Evolutionary conservation across 2,329 filamentous ascomycete species (phyloP), one percentile per base, ranked within the genome.

Genomic region (Monilinia polystroma): DNA sequence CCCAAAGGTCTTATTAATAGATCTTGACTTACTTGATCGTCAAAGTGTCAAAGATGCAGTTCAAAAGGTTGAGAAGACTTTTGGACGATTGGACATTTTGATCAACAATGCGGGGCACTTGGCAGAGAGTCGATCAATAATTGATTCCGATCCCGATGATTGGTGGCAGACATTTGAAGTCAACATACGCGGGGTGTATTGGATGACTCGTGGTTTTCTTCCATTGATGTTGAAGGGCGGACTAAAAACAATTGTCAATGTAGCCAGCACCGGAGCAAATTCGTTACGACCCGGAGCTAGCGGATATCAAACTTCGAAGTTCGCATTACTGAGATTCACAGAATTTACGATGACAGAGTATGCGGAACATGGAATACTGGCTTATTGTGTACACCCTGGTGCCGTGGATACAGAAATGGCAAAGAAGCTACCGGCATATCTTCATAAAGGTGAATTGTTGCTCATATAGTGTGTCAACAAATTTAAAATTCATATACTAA

Each of bases 271-370:
- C 0, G 83, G 78, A 5, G 80, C 76, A 0, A 76, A 78, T 65
- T 68, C 77, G 63, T 72, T 79, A 23, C 68, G 71, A 3, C 70
- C 71, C 0, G 79, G 81, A n/a, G 74, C 74, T 1, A 80, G 79
- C 29, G 78, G 77, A 4, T 87, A 87, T 67, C 76, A 79, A 64
- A 78, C 78, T 2, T 76, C 78, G 32, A 86, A 86, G 72, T 76
- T 84, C 51, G 84, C 83, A 8, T 65, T 84, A 45, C 71, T 80
- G 20, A 77, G 82, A 14, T 77, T 86, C 55, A 81, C 80, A 0
- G 83, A 86, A 71, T 82, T 80, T 68, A 68, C 84, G 11, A 76
- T 78, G 51, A 74, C 73, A 0, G 84, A 85, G 56, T 81, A 84
- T 70, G 76, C 71, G 3, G 70, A 77, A 55, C 49, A 82, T 68